A percentile compares a stretch with the other conserved stretches of the same genome.
Evolutionary conservation across 1,284 basidiomycete genomes (phyloP).

Genomic region (Gastroboletus turbinatus): DNA sequence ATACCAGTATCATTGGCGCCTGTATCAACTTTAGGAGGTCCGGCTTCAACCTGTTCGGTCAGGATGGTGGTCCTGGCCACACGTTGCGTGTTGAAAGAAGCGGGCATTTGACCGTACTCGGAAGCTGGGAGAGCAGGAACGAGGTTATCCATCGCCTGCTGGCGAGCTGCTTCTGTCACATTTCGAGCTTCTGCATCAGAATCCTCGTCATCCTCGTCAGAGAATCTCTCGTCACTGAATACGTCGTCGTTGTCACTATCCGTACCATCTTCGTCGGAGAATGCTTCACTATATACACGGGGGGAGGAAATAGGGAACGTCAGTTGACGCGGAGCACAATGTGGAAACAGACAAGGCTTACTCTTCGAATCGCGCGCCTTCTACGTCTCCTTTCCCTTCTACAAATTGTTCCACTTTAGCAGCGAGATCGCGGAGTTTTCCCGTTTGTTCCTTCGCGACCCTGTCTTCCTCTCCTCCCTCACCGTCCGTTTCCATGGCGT

Average conservation of each 20-base stretch:
- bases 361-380: constrained; percentile 88
- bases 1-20: constrained; percentile 5
- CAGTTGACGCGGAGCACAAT: constrained; percentile 2
- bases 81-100: constrained; percentile 70
- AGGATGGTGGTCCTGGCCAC: constrained; percentile 52
- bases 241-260: constrained; percentile 40
- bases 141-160: constrained; percentile 67
- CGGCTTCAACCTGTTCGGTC: constrained; percentile 41
- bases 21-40: constrained; percentile 8
- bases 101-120: constrained; percentile 81
- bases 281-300: constrained; percentile 48
- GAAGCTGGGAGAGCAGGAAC: constrained; percentile 67
- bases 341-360: constrained; percentile 42
- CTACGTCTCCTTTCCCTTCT: constrained; percentile 81
- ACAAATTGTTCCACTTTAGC: constrained; percentile 85
- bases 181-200: constrained; percentile 31
- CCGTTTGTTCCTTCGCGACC: constrained; percentile 61
- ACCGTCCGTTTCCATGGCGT: constrained; percentile 50
- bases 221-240: constrained; percentile 46
- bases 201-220: constrained; percentile 41
- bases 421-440: constrained; percentile 72
- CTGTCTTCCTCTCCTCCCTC: constrained; percentile 45
- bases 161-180: constrained; percentile 41
- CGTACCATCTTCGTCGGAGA: constrained; percentile 53
- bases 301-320: constrained; percentile 3